Conservation (phyloP, 2,329 filamentous ascomycete species). For the Cylindrodendrum hubeiense region DNA sequence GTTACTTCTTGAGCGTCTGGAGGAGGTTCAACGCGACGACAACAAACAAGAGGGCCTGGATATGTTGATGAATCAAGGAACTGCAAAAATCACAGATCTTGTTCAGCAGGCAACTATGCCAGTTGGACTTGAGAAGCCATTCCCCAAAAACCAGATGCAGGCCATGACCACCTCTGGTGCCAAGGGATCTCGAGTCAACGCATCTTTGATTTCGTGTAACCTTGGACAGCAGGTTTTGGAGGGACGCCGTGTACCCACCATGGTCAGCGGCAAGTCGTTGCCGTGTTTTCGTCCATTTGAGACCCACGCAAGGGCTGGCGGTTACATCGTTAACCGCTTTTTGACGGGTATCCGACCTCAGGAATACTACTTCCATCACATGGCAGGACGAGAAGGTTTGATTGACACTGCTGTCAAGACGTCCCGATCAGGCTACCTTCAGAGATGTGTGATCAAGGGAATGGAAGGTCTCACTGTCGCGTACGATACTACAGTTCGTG, state of each 20-base stretch:
- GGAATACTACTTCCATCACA: conserved; percentile 99
- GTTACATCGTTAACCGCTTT: conserved; percentile 96
- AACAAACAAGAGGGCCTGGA: conserved; percentile 93
- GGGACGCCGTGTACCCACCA: conserved; percentile 92
- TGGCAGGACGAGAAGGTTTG: conserved; percentile 97
- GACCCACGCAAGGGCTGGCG: conserved; percentile 87
- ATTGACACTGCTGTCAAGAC: conserved; percentile 99
- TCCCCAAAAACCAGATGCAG: conserved; percentile 99
- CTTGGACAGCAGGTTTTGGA: conserved; percentile 96
- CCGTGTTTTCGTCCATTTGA: conserved; percentile 96
- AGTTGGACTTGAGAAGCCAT: conserved; percentile 85
- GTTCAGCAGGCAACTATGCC: conserved; percentile 87
- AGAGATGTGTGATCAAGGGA: conserved; percentile 97
- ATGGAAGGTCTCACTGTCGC: conserved; percentile 95
- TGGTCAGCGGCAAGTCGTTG: conserved; percentile 97
- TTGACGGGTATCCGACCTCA: conserved; percentile 97
- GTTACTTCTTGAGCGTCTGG: conserved; percentile 81
- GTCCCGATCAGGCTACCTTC: conserved; percentile 94
- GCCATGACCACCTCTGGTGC: conserved; percentile 97
- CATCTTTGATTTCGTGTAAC: conserved; percentile 97
- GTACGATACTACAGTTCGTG: conserved; percentile 94
- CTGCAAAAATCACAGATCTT: conserved; percentile 77
- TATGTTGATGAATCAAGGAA: conserved; percentile 81
- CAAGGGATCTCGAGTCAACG: conserved; percentile 93
- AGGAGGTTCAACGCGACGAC: conserved; percentile 92